Evolutionary conservation across 768 basidiomycete genomes (phyloP).

Genomic region (Crucibulum laeve): DNA sequence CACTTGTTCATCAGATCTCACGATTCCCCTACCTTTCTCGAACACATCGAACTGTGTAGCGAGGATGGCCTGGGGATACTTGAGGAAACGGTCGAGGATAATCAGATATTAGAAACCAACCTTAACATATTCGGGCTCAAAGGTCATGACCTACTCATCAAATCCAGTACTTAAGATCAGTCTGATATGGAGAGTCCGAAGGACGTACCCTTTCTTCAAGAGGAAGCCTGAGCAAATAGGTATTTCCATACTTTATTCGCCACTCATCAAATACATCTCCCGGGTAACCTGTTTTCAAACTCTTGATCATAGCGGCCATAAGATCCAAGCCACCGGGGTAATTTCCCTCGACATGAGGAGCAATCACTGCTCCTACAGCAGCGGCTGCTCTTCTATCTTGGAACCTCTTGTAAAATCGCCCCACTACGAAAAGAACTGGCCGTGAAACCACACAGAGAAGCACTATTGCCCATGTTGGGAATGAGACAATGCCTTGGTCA

Average conservation of each 20-base stretch:
- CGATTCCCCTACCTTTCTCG: constrained; percentile 28
- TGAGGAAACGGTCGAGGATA: not conserved
- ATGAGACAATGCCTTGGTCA: not conserved
- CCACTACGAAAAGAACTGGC: not conserved
- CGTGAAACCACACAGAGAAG: not conserved
- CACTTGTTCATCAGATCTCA: not conserved
- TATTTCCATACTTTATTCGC: constrained; percentile 17
- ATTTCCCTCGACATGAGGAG: constrained; percentile 22
- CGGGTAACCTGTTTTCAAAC: constrained; percentile 26
- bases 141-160: constrained; percentile 20
- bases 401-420: constrained; percentile 13
- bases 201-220: constrained; percentile 22
- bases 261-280: constrained; percentile 15
- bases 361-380: constrained; percentile 25
- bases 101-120: constrained; percentile 6
- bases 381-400: constrained; percentile 20
- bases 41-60: constrained; percentile 43
- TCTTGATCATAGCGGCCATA: constrained; percentile 15
- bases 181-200: not conserved
- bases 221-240: constrained; percentile 17
- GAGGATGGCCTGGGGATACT: constrained; percentile 24
- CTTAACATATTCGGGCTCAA: constrained; percentile 38
- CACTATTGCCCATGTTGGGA: constrained; percentile 2
- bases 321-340: constrained; percentile 14
- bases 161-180: not conserved